Evolutionary conservation across 1,284 basidiomycete genomes (phyloP).

Genomic region (Ceratobasidium sp.): DNA sequence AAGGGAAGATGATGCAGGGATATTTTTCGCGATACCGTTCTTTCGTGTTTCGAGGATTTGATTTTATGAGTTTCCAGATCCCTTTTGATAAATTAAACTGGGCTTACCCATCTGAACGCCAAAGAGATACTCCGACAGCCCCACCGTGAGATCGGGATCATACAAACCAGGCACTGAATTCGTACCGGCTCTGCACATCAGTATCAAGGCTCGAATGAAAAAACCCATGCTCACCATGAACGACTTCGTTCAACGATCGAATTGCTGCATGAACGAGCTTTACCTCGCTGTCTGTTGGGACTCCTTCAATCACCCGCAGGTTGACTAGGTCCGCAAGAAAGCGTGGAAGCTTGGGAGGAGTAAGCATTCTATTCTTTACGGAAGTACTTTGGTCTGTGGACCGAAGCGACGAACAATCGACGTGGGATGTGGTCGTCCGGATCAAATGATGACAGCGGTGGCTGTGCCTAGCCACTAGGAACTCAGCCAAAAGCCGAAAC

Average conservation of each 20-base stretch:
- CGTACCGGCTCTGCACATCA: background rate
- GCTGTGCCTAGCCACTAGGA: no score
- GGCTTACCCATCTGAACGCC: slow-evolving; percentile 20
- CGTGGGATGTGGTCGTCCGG: no score
- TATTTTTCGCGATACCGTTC: background rate
- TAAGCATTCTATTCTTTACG: background rate
- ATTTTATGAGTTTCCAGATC: no score
- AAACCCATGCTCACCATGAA: background rate
- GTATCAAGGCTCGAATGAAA: no score
- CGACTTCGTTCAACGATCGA: background rate
- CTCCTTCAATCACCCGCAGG: background rate
- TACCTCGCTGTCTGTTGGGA: background rate
- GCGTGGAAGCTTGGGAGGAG: background rate
- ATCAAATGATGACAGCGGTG: no score
- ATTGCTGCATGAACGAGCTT: background rate
- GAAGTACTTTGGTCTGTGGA: no score
- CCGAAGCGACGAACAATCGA: no score
- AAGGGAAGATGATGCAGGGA: background rate
- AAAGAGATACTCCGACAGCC: slow-evolving; percentile 7
- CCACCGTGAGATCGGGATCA: background rate
- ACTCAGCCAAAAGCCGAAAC: no score
- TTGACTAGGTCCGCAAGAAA: background rate
- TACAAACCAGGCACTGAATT: background rate
- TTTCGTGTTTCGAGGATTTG: background rate
- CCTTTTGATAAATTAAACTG: no score